Evolutionary conservation across 306 rosid genomes (phyloP).

Genomic region (Dryas drummondii): DNA sequence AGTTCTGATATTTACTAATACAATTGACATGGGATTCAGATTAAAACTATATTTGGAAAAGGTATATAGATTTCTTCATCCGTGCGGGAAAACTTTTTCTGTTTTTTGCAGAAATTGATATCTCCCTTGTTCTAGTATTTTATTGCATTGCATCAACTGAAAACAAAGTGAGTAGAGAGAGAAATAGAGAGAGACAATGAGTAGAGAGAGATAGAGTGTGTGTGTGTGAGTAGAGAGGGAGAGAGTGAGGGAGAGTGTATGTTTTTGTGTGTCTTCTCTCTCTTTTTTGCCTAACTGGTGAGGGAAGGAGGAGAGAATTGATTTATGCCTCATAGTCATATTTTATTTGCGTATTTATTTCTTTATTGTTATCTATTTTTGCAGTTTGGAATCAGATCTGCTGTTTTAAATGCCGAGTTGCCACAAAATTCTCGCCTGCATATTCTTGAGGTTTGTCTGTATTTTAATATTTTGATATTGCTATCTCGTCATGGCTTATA

Average conservation of each 20-base stretch:
- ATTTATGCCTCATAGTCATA: neutral
- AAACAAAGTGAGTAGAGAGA: too few species aligned
- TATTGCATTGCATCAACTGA: too few species aligned
- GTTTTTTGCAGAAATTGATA: neutral
- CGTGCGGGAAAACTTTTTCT: too few species aligned
- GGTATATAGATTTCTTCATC: slow-evolving; percentile 42
- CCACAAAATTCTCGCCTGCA: slow-evolving; percentile 98
- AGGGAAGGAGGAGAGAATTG: neutral
- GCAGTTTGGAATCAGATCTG: slow-evolving; percentile 92
- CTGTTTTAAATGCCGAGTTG: slow-evolving; percentile 92
- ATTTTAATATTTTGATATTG: slow-evolving; percentile 13
- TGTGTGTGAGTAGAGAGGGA: too few species aligned
- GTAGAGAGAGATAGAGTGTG: too few species aligned
- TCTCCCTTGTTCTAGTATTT: too few species aligned
- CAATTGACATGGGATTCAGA: slow-evolving; percentile 82
- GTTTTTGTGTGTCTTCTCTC: neutral
- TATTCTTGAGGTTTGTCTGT: slow-evolving; percentile 78
- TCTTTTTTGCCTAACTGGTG: neutral
- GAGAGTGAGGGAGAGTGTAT: too few species aligned
- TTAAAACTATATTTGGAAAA: slow-evolving; percentile 81
- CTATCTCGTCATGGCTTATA: neutral
- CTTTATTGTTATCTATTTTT: slow-evolving; percentile 16
- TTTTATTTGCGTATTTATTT: neutral
- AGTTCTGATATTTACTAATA: slow-evolving; percentile 80
- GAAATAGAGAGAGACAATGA: too few species aligned